Percentiles rank a stretch among this genome's conserved stretches.
These are phyloP conservation scores for Alternaria panax DNA, from an alignment of 2,329 filamentous ascomycete species.

Conservation along the genomic window DNA sequence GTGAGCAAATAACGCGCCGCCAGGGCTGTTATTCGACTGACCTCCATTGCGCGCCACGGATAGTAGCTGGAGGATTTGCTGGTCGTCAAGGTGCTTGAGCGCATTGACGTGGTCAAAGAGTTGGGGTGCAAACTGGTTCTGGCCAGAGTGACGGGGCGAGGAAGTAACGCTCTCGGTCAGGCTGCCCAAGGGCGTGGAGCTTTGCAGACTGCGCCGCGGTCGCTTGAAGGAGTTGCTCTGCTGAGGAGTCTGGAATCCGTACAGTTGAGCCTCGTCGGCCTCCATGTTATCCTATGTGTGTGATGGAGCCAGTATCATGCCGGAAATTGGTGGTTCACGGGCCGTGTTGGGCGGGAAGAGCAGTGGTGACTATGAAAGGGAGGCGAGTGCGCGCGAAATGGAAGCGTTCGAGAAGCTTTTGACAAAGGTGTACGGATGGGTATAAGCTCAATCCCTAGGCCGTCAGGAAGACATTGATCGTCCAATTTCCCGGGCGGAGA, in stretches of 20 bases:
- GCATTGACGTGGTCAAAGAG: slow-evolving; percentile 51
- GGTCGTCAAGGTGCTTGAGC: slow-evolving; percentile 51
- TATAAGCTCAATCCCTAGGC: slow-evolving; percentile 45
- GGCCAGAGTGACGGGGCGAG: slow-evolving; percentile 45
- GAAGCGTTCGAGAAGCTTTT: slow-evolving; percentile 50
- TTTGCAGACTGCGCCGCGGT: slow-evolving; percentile 48
- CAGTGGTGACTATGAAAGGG: slow-evolving; percentile 39
- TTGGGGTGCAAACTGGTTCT: slow-evolving; percentile 45
- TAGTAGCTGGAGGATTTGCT: slow-evolving; percentile 49
- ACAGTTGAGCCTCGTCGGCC: slow-evolving; percentile 48
- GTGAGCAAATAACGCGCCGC: slow-evolving; percentile 30
- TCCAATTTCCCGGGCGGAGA: slow-evolving; percentile 50
- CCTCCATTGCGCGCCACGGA: slow-evolving; percentile 50
- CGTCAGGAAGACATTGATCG: slow-evolving; percentile 51
- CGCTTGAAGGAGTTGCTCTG: slow-evolving; percentile 48
- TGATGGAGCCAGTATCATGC: slow-evolving; percentile 45
- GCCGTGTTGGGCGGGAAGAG: slow-evolving; percentile 39
- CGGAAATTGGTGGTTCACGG: slow-evolving; percentile 43
- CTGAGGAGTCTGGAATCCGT: slow-evolving; percentile 47
- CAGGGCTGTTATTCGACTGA: slow-evolving; percentile 29
- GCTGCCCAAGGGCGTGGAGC: slow-evolving; percentile 46
- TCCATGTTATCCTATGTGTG: slow-evolving; percentile 48
- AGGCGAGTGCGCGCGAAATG: slow-evolving; percentile 34
- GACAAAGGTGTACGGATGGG: slow-evolving; percentile 36
- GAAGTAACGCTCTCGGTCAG: slow-evolving; percentile 48